These are phyloP conservation scores for Uronychia binucleata DNA, from an alignment of 73 alveolate genomes.

Conservation along the genomic window DNA sequence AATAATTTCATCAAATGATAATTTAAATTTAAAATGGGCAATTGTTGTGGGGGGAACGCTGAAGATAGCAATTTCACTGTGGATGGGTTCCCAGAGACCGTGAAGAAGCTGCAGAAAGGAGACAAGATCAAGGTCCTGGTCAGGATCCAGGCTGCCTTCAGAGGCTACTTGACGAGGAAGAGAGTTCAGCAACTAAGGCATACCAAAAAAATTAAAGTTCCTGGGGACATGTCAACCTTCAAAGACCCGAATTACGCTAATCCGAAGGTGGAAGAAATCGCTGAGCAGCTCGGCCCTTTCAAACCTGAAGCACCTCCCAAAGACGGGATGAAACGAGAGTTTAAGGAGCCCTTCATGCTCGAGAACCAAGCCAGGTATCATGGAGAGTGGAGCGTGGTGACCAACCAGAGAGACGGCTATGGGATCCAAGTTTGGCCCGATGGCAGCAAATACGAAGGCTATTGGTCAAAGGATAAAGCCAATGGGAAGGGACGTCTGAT, in stretches of 20 bases:
- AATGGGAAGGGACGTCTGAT: background rate
- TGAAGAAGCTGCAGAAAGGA: background rate
- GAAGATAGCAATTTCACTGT: background rate
- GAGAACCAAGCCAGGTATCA: background rate
- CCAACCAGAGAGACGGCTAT: background rate
- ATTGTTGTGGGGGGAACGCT: background rate
- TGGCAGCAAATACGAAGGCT: background rate
- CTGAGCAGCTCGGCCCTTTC: background rate
- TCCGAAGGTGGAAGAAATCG: background rate
- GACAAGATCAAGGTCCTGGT: background rate
- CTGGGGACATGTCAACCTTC: background rate
- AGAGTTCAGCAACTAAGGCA: background rate
- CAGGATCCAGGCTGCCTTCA: background rate
- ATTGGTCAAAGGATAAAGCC: background rate
- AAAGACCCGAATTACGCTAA: background rate
- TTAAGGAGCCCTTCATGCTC: background rate
- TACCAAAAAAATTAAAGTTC: background rate
- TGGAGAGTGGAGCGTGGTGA: background rate
- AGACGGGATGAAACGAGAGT: background rate
- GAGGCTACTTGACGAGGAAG: background rate
- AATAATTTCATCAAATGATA: no score
- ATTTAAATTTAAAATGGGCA: background rate
- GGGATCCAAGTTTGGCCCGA: constrained; percentile 1
- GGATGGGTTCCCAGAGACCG: background rate
- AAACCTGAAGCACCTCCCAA: background rate